A percentile compares a stretch with the other conserved stretches of the same genome.
Evolutionary conservation across 2,329 filamentous ascomycete species (phyloP).

Genomic region (Ophiostoma novo-ulmi): DNA sequence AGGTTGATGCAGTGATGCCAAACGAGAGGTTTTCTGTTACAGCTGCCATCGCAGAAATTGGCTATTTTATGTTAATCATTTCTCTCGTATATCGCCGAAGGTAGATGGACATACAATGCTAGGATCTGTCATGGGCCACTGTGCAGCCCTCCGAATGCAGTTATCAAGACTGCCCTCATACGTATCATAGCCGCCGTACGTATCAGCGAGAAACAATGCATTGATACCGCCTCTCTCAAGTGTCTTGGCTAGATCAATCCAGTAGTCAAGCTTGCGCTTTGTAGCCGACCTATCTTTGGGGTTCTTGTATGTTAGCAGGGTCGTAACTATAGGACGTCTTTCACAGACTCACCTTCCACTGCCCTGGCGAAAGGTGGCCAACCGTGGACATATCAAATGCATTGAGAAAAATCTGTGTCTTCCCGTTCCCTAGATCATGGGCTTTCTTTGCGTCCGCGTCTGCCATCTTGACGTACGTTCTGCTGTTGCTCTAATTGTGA

Average conservation of each 20-base stretch:
- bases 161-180: conserved; percentile 56
- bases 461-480: background rate
- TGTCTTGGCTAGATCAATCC: conserved; percentile 25
- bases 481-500: background rate
- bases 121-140: conserved; percentile 62
- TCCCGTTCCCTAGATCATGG: conserved; percentile 18
- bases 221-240: conserved; percentile 25
- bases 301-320: conserved; percentile 25
- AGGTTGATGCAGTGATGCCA: conserved; percentile 25
- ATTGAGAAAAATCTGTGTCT: conserved; percentile 20
- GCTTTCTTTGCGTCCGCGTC: conserved; percentile 2
- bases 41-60: conserved; percentile 27
- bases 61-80: conserved; percentile 13
- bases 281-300: conserved; percentile 20
- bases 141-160: conserved; percentile 56
- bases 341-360: conserved; percentile 16
- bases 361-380: conserved; percentile 16
- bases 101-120: conserved; percentile 41
- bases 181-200: conserved; percentile 59
- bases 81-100: too few relatives aligned
- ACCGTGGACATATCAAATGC: conserved; percentile 21
- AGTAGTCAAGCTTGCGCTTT: conserved; percentile 25
- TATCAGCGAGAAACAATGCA: conserved; percentile 49
- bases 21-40: conserved; percentile 27
- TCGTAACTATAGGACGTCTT: background rate